These are phyloP conservation scores for Microbotryum lychnidis-dioicae DNA, from an alignment of 1,284 basidiomycete genomes.

Conservation along the genomic window DNA sequence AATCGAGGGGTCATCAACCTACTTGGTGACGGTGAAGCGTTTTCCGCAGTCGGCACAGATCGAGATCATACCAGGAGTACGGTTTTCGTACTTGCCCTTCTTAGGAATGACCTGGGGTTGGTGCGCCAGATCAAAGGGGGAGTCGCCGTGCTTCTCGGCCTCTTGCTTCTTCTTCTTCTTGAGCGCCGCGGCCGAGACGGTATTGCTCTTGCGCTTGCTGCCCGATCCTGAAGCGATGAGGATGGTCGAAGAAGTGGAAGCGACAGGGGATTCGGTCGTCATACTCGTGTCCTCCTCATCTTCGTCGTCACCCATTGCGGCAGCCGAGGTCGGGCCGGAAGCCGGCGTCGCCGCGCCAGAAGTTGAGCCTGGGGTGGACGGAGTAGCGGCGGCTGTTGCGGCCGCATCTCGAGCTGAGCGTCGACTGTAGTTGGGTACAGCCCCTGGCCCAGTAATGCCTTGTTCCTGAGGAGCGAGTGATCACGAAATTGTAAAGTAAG, in stretches of 20 bases:
- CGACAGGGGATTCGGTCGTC: neutral
- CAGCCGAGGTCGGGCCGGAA: slow-evolving; percentile 1
- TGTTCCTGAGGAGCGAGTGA: slow-evolving; percentile 50
- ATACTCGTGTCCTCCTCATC: neutral
- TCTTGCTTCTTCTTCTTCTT: slow-evolving; percentile 15
- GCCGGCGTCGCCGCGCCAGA: neutral
- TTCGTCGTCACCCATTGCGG: neutral
- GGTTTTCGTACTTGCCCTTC: slow-evolving; percentile 24
- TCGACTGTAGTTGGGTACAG: slow-evolving; percentile 46
- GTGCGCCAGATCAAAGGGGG: slow-evolving; percentile 15
- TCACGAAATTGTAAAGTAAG: neutral
- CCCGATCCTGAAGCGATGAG: neutral
- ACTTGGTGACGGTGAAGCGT: slow-evolving; percentile 73
- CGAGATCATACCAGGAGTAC: slow-evolving; percentile 62
- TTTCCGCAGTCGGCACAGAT: slow-evolving; percentile 72
- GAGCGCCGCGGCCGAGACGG: slow-evolving; percentile 3
- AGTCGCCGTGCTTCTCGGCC: neutral
- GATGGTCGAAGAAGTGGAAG: neutral
- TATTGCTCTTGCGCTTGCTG: neutral
- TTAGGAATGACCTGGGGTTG: slow-evolving; percentile 6
- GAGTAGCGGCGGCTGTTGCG: slow-evolving; percentile 34
- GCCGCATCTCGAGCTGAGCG: slow-evolving; percentile 43
- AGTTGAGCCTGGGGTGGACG: slow-evolving; percentile 19
- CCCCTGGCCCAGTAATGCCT: slow-evolving; percentile 60
- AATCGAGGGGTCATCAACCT: slow-evolving; percentile 39